A percentile compares a stretch with the other conserved stretches of the same genome.
Evolutionary conservation across 371 early-diverging fungal genomes (phyloP).

Genomic region (Umbelopsis sp.): DNA sequence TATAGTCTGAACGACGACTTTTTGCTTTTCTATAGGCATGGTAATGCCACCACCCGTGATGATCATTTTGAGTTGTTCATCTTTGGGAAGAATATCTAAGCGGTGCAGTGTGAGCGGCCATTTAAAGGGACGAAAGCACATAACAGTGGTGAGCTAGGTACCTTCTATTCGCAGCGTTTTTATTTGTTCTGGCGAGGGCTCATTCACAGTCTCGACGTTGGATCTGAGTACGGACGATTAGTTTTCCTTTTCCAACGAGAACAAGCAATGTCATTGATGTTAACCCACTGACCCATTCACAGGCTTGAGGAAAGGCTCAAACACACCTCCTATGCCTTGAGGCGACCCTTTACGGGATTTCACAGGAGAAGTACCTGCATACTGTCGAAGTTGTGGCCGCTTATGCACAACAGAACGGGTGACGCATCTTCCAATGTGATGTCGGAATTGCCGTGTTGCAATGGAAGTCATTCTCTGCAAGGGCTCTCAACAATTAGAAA

Average conservation of each 20-base stretch:
- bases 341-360: slow-evolving; percentile 1
- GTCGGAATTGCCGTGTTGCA: not conserved
- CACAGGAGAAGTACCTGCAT: not conserved
- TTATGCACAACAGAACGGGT: not conserved
- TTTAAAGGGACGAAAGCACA: too few species aligned
- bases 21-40: slow-evolving; percentile 36
- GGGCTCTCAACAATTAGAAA: not conserved
- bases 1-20: slow-evolving; percentile 22
- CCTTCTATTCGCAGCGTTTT: slow-evolving; percentile 26
- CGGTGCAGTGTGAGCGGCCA: not conserved
- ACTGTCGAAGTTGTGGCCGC: not conserved
- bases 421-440: not conserved
- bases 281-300: not conserved
- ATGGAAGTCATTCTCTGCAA: not conserved
- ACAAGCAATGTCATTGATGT: not conserved
- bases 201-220: slow-evolving; percentile 13
- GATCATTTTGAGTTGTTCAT: slow-evolving; percentile 29
- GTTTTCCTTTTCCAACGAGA: too few species aligned
- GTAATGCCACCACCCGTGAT: slow-evolving; percentile 30
- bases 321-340: slow-evolving; percentile 41
- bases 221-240: slow-evolving; percentile 14
- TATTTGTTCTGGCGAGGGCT: slow-evolving; percentile 20
- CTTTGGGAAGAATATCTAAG: slow-evolving; percentile 37
- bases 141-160: not conserved
- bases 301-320: slow-evolving; percentile 43